Percentiles rank a stretch among this genome's conserved stretches.
Evolutionary conservation across 768 basidiomycete genomes (phyloP).

Genomic region (Russula emetica): DNA sequence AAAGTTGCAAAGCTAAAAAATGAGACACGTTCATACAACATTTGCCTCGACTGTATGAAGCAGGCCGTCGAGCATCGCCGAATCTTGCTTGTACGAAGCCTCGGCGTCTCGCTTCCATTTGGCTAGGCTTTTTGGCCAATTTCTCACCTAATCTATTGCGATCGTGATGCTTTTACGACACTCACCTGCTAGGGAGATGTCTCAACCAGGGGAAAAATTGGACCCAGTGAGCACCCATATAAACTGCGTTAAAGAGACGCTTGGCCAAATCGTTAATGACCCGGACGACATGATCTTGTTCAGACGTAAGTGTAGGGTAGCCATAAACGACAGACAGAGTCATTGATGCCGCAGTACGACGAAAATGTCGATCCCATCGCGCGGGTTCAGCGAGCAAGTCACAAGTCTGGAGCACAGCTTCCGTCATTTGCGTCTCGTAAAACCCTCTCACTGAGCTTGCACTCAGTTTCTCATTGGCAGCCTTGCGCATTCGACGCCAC

Average conservation of each 20-base stretch:
- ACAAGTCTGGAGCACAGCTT: neutral
- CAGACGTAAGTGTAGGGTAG: neutral
- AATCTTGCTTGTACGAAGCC: conserved; percentile 1
- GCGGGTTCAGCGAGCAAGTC: neutral
- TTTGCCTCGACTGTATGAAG: neutral
- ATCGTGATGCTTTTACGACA: neutral
- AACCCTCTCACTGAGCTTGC: neutral
- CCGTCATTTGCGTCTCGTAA: neutral
- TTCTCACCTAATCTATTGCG: neutral
- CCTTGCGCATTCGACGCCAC: conserved; percentile 4
- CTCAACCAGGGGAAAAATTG: neutral
- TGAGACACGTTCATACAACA: neutral
- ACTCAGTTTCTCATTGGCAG: neutral
- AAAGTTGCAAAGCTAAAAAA: neutral
- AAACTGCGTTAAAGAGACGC: neutral
- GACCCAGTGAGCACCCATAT: neutral
- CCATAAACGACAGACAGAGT: neutral
- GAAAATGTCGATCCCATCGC: neutral
- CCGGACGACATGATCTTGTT: neutral
- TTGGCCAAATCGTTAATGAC: neutral
- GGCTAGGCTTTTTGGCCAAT: neutral
- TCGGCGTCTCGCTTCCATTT: conserved; percentile 19
- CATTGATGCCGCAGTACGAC: neutral
- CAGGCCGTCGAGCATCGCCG: conserved; percentile 4
- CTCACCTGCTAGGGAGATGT: conserved; percentile 1